A percentile compares a stretch with the other conserved stretches of the same genome.
These are phyloP conservation scores for Trichoderma brevicompactum DNA, from an alignment of 2,329 filamentous ascomycete species.

Conservation along the genomic window DNA sequence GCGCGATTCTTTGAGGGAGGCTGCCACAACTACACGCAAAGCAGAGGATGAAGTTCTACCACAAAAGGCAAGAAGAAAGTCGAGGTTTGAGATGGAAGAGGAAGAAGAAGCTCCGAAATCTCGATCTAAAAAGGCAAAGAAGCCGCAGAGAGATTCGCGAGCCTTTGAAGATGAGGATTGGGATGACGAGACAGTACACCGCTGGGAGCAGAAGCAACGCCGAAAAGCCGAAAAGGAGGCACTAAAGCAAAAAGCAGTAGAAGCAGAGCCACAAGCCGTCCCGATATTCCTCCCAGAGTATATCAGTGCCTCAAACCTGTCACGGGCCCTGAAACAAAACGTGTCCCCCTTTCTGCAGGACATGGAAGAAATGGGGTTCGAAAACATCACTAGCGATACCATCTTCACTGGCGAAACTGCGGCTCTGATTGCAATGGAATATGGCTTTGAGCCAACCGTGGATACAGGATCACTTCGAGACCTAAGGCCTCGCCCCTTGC, in stretches of 20 bases:
- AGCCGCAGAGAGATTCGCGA: conserved; percentile 30
- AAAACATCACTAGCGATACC: conserved; percentile 79
- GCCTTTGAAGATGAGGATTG: conserved; percentile 42
- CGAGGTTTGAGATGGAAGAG: conserved; percentile 40
- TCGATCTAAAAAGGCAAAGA: conserved; percentile 38
- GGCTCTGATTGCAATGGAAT: conserved; percentile 87
- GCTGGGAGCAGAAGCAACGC: conserved; percentile 46
- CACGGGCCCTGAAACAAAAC: conserved; percentile 72
- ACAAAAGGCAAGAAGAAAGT: conserved; percentile 37
- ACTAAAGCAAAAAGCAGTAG: conserved; percentile 46
- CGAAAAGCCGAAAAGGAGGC: conserved; percentile 51
- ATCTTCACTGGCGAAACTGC: conserved; percentile 91
- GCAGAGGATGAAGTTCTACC: conserved; percentile 24
- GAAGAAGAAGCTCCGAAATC: conserved; percentile 30
- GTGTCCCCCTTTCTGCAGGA: conserved; percentile 73
- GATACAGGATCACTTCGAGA: conserved; percentile 70
- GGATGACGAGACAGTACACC: conserved; percentile 45
- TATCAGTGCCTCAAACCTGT: conserved; percentile 84
- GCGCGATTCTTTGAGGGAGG: background rate
- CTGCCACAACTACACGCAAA: background rate
- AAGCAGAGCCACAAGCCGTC: conserved; percentile 52
- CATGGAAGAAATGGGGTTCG: conserved; percentile 85
- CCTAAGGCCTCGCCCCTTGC: conserved; percentile 69
- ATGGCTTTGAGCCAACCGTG: conserved; percentile 84
- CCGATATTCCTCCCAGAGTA: conserved; percentile 83